Evolutionary conservation across 2,329 filamentous ascomycete species (phyloP).

Genomic region (Ophiocordyceps camponoti-rufipedis): DNA sequence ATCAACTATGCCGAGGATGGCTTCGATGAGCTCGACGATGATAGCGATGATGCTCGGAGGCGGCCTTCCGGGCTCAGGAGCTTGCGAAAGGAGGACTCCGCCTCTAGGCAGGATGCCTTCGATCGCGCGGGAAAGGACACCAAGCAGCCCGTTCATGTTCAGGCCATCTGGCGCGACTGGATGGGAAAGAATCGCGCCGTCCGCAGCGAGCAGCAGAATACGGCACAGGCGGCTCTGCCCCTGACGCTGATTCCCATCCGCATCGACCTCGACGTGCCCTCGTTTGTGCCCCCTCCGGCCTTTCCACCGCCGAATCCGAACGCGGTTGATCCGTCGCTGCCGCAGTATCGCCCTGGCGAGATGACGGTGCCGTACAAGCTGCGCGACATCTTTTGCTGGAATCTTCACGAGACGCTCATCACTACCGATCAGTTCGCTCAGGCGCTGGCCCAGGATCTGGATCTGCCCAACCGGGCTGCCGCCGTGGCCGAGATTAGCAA

Average conservation of each 20-base stretch:
- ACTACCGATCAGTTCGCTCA: slow-evolving; percentile 95
- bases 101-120: slow-evolving; percentile 40
- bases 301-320: slow-evolving; percentile 44
- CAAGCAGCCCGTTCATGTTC: slow-evolving; percentile 57
- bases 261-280: slow-evolving; percentile 81
- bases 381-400: slow-evolving; percentile 95
- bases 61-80: slow-evolving; percentile 73
- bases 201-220: slow-evolving; percentile 41
- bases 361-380: slow-evolving; percentile 69
- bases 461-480: slow-evolving; percentile 57
- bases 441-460: slow-evolving; percentile 76
- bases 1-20: slow-evolving; percentile 98
- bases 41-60: slow-evolving; percentile 58
- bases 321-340: slow-evolving; percentile 50
- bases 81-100: slow-evolving; percentile 56
- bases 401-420: slow-evolving; percentile 81
- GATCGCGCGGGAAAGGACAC: slow-evolving; percentile 78
- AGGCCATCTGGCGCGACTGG: slow-evolving; percentile 91
- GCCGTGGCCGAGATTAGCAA: slow-evolving; percentile 71
- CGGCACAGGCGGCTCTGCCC: slow-evolving; percentile 56
- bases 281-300: slow-evolving; percentile 50
- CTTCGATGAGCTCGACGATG: slow-evolving; percentile 60
- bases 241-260: slow-evolving; percentile 87
- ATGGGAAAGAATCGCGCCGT: slow-evolving; percentile 53
- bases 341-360: slow-evolving; percentile 66